Conservation (phyloP, 2,329 filamentous ascomycete species). For the Sclerotinia spermophila region DNA sequence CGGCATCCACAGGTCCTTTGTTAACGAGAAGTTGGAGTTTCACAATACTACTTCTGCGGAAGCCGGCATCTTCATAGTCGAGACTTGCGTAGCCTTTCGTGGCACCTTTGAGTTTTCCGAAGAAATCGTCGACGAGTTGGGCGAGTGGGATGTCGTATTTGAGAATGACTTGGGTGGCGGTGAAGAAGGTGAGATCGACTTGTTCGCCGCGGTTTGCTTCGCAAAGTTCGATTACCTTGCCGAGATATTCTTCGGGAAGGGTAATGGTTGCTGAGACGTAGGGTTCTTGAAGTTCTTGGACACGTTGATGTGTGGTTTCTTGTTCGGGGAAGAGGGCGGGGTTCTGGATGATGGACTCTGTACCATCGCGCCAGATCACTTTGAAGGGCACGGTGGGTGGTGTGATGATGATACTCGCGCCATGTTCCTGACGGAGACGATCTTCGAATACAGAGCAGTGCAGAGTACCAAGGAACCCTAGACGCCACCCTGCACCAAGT, state of each 20-base stretch:
- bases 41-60: conserved; percentile 72
- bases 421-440: conserved; percentile 88
- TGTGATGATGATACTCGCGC: conserved; percentile 92
- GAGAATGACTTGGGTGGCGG: conserved; percentile 85
- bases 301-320: conserved; percentile 49
- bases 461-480: conserved; percentile 93
- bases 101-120: conserved; percentile 88
- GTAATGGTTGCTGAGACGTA: conserved; percentile 84
- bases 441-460: conserved; percentile 99
- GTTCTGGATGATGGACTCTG: conserved; percentile 74
- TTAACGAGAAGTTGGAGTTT: conserved; percentile 95
- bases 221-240: conserved; percentile 91
- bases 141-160: conserved; percentile 87
- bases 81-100: conserved; percentile 95
- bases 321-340: conserved; percentile 80
- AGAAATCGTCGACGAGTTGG: conserved; percentile 93
- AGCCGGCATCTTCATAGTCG: conserved; percentile 95
- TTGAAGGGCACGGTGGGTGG: conserved; percentile 93
- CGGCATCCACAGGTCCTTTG: conserved; percentile 87
- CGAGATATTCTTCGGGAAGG: conserved; percentile 88
- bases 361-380: conserved; percentile 74
- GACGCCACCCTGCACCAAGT: conserved; percentile 85
- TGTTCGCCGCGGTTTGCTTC: conserved; percentile 86
- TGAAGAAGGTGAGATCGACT: conserved; percentile 85
- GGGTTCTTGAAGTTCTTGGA: conserved; percentile 64